Evolutionary conservation across 2,329 filamentous ascomycete species (phyloP), one percentile per base, ranked within the genome.

Genomic region (Saccharata proteae): DNA sequence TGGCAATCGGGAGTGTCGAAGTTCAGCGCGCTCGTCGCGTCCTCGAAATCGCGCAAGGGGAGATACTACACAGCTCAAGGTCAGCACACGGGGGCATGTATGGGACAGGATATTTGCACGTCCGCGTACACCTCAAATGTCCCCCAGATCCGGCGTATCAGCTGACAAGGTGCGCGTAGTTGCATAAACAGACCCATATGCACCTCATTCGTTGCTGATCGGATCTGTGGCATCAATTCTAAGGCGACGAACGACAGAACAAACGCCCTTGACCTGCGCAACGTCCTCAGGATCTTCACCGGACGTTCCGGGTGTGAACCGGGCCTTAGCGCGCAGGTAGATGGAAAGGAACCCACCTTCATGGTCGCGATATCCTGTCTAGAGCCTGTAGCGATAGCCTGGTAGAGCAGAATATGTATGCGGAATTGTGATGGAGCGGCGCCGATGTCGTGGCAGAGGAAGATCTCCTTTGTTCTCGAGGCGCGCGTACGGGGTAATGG

Each of bases 1-100:
- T 88, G 82, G 52, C 84, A 86, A 54, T 96, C 88, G 30, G 81
- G 75, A 1, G 88, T 94, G 48, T 90, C 83, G 65, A 96, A 96
- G 54, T 93, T 96, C 52, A 98, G 75, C 40, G 88, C 82, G 61
- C 80, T 80, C 38, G 85, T 88, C 43, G 96, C 81, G 56, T 80
- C 76, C 57, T 96, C 86, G 52, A 96, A 86, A 44, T 92, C 81
- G 57, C 77, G 78, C 40, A 93, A 72, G 38, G 88, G 85, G 48
- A 98, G 69, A 59, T 92, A 98, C 88, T 98, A 55, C 29, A 27
- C 32, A 25, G 29, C 32, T 19, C 17, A n/a, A n/a, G n/a, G 4
- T 23, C 11, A 23, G 21, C 13, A 23, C 21, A n/a, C n/a, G n/a
- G n/a, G n/a, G n/a, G n/a, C n/a, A n/a, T n/a, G n/a, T n/a, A n/a